Evolutionary conservation across 2,329 filamentous ascomycete genomes (phyloP), one percentile per base, ranked within the genome.

Genomic region (Fusarium neocosmosporiellum): DNA sequence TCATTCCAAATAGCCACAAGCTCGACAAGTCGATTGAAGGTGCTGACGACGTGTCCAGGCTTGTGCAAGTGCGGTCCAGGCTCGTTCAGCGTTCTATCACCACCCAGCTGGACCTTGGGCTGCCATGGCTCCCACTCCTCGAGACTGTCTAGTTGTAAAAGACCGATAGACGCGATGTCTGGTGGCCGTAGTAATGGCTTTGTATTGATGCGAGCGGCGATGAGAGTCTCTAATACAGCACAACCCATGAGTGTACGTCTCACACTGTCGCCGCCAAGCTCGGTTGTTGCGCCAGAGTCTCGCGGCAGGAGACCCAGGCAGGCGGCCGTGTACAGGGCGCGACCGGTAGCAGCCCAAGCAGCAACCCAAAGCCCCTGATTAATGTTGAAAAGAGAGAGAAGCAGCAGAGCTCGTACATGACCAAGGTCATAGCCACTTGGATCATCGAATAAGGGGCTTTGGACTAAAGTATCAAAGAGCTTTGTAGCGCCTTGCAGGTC

Each of bases 41-140:
- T 60, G 27, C 63, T 69, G 22, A 66, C 24, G 11, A 66, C 59
- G 20, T 60, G 67, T 14, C 63, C 67, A 13, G 67, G 67, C 9
- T n/a, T 41, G 22, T 66, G 67, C 10, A 14, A 24, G 14, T 39
- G 43, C 24, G 36, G 18, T 5, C 29, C 18, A 22, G 36, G 16
- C 7, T 50, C 13, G 14, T 14, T 14, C 7, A 22, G 5, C 27
- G 24, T 39, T 10, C 14, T 43, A 18, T 33, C 20, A 14, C 29
- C 24, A 4, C 20, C 20, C 18, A 66, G 16, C 8, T 27, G 63
- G 10, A 58, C 36, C n/a, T 58, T 39, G 34, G 59, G 63, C 24
- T 69, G 67, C 67, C 67, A 69, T 13, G 63, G 63, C 16, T 69
- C 67, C 67, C 67, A 69, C 18, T 69, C 67, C 24, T 69, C 67